Percentiles rank a stretch among this genome's conserved stretches.
phyloP scores from a whole-genome alignment of 345 rosid species.

The Euclidium syriacum region DNA sequence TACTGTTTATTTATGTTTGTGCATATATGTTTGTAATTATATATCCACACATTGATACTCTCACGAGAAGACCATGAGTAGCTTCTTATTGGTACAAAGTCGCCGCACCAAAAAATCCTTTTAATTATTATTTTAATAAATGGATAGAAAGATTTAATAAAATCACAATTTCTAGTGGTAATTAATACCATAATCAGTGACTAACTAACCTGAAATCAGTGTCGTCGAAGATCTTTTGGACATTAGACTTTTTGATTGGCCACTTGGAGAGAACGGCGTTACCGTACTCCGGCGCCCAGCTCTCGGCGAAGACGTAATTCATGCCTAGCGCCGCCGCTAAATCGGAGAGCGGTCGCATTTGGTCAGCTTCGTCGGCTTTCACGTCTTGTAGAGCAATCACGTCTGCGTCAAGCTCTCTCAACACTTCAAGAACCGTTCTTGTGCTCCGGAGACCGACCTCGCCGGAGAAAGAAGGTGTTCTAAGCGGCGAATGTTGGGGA shows the following conservation, averaged over 20 bases:
- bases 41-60: neutral
- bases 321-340: slow-evolving; percentile 81
- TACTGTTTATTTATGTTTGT: too few relatives aligned
- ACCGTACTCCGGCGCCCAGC: slow-evolving; percentile 99
- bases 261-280: slow-evolving; percentile 85
- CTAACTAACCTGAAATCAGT: slow-evolving; percentile 68
- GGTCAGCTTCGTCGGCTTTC: slow-evolving; percentile 90
- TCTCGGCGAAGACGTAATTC: slow-evolving; percentile 89
- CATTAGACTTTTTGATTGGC: slow-evolving; percentile 70
- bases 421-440: slow-evolving; percentile 63
- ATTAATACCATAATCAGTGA: too few relatives aligned
- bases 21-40: neutral
- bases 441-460: slow-evolving; percentile 27
- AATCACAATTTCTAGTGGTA: too few relatives aligned
- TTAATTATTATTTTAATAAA: neutral
- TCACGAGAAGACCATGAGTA: slow-evolving; percentile 26
- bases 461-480: slow-evolving; percentile 34
- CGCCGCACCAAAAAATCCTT: slow-evolving; percentile 6
- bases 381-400: slow-evolving; percentile 89
- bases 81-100: slow-evolving; percentile 1
- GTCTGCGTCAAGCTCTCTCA: slow-evolving; percentile 79
- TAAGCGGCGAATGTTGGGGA: slow-evolving; percentile 29
- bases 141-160: too few relatives aligned
- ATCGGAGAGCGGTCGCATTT: slow-evolving; percentile 92
- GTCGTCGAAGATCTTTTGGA: slow-evolving; percentile 82